Percentiles rank a stretch among this genome's conserved stretches.
These are phyloP conservation scores for Coemansia sp. DNA, from an alignment of 192 early-diverging fungal species.

Conservation along the genomic window DNA sequence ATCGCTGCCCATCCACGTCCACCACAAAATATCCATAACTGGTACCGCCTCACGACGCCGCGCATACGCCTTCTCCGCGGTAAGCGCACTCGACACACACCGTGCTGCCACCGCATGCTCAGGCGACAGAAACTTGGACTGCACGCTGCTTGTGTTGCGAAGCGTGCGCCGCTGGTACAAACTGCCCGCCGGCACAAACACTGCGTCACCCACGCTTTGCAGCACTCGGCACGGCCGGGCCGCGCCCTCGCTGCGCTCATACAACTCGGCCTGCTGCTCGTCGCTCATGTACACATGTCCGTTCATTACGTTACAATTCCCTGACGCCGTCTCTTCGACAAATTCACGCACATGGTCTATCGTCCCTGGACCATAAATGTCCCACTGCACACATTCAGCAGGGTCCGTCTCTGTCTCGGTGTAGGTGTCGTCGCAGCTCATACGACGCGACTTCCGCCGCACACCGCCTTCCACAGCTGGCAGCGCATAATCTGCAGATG, in stretches of 20 bases:
- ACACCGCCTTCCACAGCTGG: background rate
- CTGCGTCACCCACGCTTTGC: constrained; percentile 66
- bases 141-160: constrained; percentile 59
- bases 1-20: constrained; percentile 35
- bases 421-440: background rate
- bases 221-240: constrained; percentile 54
- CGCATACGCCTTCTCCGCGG: background rate
- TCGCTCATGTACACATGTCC: constrained; percentile 13
- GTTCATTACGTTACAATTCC: background rate
- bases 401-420: background rate
- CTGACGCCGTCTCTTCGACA: constrained; percentile 13
- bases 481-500: constrained; percentile 7
- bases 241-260: constrained; percentile 24
- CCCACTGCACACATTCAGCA: constrained; percentile 57
- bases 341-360: constrained; percentile 43
- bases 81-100: constrained; percentile 14
- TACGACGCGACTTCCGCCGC: background rate
- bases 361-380: constrained; percentile 55
- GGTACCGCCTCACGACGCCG: constrained; percentile 30
- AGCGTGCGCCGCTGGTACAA: constrained; percentile 65
- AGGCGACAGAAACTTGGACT: constrained; percentile 62
- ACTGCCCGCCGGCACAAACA: constrained; percentile 75
- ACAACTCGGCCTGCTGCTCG: constrained; percentile 28
- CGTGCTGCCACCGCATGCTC: constrained; percentile 40
- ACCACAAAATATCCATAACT: constrained; percentile 48